Evolutionary conservation across 306 rosid species (phyloP), one percentile per base, ranked within the genome.

Genomic region (Glycine soja): DNA sequence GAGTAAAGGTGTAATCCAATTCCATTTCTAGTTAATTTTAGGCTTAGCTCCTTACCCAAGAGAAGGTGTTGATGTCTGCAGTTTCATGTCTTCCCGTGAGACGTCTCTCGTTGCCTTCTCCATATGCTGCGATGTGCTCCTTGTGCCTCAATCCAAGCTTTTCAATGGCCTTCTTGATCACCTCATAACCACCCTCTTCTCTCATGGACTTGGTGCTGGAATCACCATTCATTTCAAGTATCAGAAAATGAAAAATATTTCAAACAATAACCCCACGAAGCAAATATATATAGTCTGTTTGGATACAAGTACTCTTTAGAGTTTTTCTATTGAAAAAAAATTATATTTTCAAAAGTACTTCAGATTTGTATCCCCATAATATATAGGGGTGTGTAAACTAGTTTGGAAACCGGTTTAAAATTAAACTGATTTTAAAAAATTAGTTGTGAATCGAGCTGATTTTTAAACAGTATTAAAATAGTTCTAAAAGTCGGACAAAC

Each of bases 11-110:
- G 30, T 24, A 24, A 24, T 1, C 30, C 30, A 24, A 24, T 24
- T 24, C 30, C 30, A 24, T 24, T 24, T 0, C 30, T 24, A 24
- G 30, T 24, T 24, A 24, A 24, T 24, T 24, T 24, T 24, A 24
- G 30, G 30, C 30, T 24, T 24, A 24, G 30, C 30, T 24, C 40
- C 40, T 62, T 86, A 89, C 92, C 90, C 92, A 91, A 72, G 67
- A 19, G 81, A 91, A 91, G 47, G 73, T 86, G 81, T 87, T 51
- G 65, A 91, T 91, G 68, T 89, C 87, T 0, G 91, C 92, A 2
- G 94, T 91, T 84, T 91, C 92, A 54, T 91, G 90, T 71, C 12
- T 83, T 6, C 94, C 94, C 3, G 92, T 91, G 81, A 91, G 92
- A 43, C 91, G 91, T 46, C 92, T 89, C 77, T 91, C 91, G 43